Base-by-base conservation (phyloP, 1,284 basidiomycete species). In the Heterobasidion occidentale region DNA sequence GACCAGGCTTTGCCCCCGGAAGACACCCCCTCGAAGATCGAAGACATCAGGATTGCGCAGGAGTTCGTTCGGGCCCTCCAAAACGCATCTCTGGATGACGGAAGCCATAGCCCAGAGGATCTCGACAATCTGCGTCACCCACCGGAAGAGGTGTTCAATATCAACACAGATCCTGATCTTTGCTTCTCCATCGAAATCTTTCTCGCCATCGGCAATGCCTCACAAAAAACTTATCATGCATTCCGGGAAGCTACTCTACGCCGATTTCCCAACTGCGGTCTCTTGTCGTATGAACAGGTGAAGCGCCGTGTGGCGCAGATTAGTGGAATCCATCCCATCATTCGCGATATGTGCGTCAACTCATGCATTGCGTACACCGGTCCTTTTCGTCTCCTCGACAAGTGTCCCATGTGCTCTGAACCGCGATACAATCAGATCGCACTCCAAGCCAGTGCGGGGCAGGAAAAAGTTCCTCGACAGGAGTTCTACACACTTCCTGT, bases 271-370 rank as follows among this genome's bases (percentile, higher is more conserved):
- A 17, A 47, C 11, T 14, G 11, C 17, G 17, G 17, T 11, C 11
- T 47, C 17, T 62, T 68, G 1, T 65, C 67, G 0, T 67, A 64
- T 44, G 52, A 66, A 46, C 27, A 53, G 6, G 60, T 70, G 48
- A 64, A 69, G 47, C 47, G 53, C 7, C 51, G 47, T 4, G 53
- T 68, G 1, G 55, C 38, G 11, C 51, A 66, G 0, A 46, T 69
- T 44, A 68, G 52, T 12, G 67, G 70, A 4, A 58, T 72, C 9
- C 8, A 46, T 9, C 49, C 64, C 1, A 50, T 71, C 8, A 27
- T 46, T 1, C 44, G 57, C 20, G 64, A 72, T 53, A 71, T 71
- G 68, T 72, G 70, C 53, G 46, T 64, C 35, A 61, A 67, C 9
- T 59, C 63, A 7, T 71, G 70, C 50, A 27, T 64, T 8, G 67